Percentiles rank a stretch among this genome's conserved stretches.
Conservation (phyloP, 805 yeast species). For the Sugiyamaella americana region DNA sequence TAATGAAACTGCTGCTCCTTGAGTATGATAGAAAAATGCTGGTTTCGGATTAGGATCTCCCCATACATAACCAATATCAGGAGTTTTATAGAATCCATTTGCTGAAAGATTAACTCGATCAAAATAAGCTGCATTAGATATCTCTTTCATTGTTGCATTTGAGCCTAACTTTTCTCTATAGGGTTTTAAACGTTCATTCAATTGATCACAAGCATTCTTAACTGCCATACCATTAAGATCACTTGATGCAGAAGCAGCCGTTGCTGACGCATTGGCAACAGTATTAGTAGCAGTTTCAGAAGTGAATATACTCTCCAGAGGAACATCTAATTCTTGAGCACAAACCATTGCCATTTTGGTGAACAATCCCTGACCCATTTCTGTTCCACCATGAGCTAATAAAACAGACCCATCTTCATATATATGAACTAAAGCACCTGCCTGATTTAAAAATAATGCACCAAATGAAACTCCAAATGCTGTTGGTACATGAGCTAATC, state of each 20-base stretch:
- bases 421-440: slow-evolving; percentile 43
- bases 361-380: slow-evolving; percentile 45
- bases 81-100: slow-evolving; percentile 46
- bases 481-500: slow-evolving; percentile 43
- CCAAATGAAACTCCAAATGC: slow-evolving; percentile 46
- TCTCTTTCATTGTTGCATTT: slow-evolving; percentile 37
- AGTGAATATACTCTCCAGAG: slow-evolving; percentile 38
- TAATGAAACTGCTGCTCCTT: slow-evolving; percentile 39
- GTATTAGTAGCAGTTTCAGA: slow-evolving; percentile 43
- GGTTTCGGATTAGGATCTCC: slow-evolving; percentile 39
- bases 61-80: slow-evolving; percentile 41
- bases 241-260: slow-evolving; percentile 46
- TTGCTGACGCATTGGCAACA: slow-evolving; percentile 44
- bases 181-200: slow-evolving; percentile 39
- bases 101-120: slow-evolving; percentile 44
- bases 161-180: slow-evolving; percentile 34
- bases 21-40: slow-evolving; percentile 43
- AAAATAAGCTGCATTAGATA: slow-evolving; percentile 39
- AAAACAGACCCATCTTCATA: slow-evolving; percentile 44
- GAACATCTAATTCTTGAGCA: slow-evolving; percentile 39
- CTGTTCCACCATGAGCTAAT: slow-evolving; percentile 45
- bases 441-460: slow-evolving; percentile 41
- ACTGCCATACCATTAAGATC: slow-evolving; percentile 47
- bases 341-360: slow-evolving; percentile 46
- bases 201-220: slow-evolving; percentile 42